Evolutionary conservation across 1,284 basidiomycete species (phyloP), one percentile per base, ranked within the genome.

Genomic region (Heliocybe sulcata): DNA sequence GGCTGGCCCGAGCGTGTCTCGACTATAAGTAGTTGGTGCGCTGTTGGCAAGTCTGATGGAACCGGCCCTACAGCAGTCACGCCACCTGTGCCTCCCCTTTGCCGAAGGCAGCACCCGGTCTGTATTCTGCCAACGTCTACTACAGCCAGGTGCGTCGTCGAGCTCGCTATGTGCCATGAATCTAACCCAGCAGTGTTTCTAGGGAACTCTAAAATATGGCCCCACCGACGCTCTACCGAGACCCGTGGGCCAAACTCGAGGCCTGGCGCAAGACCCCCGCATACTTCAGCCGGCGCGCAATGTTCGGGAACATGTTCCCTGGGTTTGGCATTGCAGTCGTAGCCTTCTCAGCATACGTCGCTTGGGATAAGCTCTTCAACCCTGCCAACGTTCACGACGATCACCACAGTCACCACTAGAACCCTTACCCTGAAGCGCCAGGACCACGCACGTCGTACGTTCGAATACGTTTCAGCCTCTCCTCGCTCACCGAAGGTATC

Each of bases 221-320:
- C 60, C 76, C 76, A 51, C 87, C 87, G 45, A 25, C 47, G 3
- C 73, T 93, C 55, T 95, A 87, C 69, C 85, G 92, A 70, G 94
- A 98, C 69, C 92, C 94, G 54, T 97, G 94, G 94, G 92, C 91
- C 22, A 93, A 91, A 74, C 78, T 87, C 59, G 94, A 98, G 67
- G 92, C 93, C 53, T 98, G 94, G 94, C 81, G 94, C 65, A 94
- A 87, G 72, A 84, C 84, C 66, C 85, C 90, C 45, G 82, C 95
- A 62, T 97, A n/a, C n/a, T n/a, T 97, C 77, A 80, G 83, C 57
- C 91, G 86, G 64, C 81, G 86, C 55, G 80, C 83, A 62, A 91
- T 93, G 90, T 87, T 96, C 72, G 81, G 85, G 63, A 90, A 81
- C 74, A 69, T 94, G 62, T 94, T 97, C 72, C 94, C 94, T 52